These are phyloP conservation scores for Euptelea pleiosperma DNA, from an alignment of 164 flowering plant genomes.

Conservation along the genomic window DNA sequence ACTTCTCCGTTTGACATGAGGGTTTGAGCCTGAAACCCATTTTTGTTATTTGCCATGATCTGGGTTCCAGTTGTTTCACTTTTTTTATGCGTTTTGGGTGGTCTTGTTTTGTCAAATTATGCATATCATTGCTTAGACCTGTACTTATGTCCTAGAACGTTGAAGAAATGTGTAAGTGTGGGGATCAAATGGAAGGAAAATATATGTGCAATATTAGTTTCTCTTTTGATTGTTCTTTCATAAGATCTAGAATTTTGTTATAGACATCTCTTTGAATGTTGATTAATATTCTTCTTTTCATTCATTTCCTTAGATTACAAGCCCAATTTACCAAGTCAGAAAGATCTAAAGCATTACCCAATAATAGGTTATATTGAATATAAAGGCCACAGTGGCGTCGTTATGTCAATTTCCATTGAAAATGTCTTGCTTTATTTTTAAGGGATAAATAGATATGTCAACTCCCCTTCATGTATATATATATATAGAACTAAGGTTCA, in stretches of 20 bases:
- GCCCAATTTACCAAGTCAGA: conserved; percentile 84
- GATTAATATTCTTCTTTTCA: background rate
- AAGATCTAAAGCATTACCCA: conserved; percentile 92
- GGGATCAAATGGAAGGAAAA: background rate
- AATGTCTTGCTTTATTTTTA: conserved; percentile 94
- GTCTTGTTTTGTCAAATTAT: too few relatives aligned
- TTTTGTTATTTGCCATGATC: too few relatives aligned
- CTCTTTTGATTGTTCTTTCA: background rate
- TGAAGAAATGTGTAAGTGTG: conserved; percentile 81
- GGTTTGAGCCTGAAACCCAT: too few relatives aligned
- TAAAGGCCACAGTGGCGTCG: conserved; percentile 78
- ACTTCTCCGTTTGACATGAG: too few relatives aligned
- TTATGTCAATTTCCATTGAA: conserved; percentile 67
- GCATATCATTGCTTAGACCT: conserved; percentile 91
- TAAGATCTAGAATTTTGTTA: background rate
- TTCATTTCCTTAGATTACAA: conserved; percentile 60
- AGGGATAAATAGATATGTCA: too few relatives aligned
- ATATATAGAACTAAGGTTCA: too few relatives aligned
- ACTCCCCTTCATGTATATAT: too few relatives aligned
- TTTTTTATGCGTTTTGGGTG: too few relatives aligned
- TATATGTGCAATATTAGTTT: background rate
- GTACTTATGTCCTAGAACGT: conserved; percentile 81
- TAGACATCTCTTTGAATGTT: background rate
- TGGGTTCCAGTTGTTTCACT: too few relatives aligned
- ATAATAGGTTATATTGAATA: conserved; percentile 76